Conservation (phyloP, 495 filamentous ascomycete genomes). For the Penicillium ochrochloron region DNA sequence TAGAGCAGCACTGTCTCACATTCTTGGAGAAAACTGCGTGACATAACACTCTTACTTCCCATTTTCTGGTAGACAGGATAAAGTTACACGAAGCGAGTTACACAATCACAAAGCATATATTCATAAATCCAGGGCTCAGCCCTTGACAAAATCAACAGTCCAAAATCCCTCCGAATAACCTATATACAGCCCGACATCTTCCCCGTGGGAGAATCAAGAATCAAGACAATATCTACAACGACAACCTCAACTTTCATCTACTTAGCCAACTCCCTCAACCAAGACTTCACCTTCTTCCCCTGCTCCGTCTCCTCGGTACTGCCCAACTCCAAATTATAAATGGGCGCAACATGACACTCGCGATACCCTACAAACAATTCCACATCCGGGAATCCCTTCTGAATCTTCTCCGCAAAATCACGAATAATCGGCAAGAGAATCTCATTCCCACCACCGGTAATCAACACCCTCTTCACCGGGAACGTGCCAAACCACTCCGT, state of each 20-base stretch:
- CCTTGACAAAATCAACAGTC: not conserved
- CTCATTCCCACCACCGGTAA: slow-evolving; percentile 63
- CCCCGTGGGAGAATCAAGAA: not conserved
- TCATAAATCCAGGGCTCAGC: not conserved
- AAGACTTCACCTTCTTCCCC: slow-evolving; percentile 41
- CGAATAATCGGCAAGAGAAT: slow-evolving; percentile 62
- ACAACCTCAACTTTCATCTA: slow-evolving; percentile 4
- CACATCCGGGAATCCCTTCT: slow-evolving; percentile 37
- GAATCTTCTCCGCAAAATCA: slow-evolving; percentile 50
- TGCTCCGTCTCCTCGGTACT: slow-evolving; percentile 45
- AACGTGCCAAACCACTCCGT: slow-evolving; percentile 56
- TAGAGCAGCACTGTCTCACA: not conserved
- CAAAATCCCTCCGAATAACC: not conserved
- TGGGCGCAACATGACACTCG: slow-evolving; percentile 50
- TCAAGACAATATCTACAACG: not conserved
- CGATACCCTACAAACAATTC: slow-evolving; percentile 44
- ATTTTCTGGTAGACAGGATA: not conserved
- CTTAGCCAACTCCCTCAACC: slow-evolving; percentile 33
- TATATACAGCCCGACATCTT: not conserved
- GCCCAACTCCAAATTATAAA: slow-evolving; percentile 48
- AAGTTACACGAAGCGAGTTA: not conserved
- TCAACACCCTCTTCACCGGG: slow-evolving; percentile 53
- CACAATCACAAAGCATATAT: not conserved
- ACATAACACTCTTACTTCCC: not conserved
- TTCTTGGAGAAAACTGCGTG: not conserved